These are phyloP conservation scores for Allantophomopsis cytisporea DNA, from an alignment of 2,329 filamentous ascomycete genomes.

Conservation along the genomic window DNA sequence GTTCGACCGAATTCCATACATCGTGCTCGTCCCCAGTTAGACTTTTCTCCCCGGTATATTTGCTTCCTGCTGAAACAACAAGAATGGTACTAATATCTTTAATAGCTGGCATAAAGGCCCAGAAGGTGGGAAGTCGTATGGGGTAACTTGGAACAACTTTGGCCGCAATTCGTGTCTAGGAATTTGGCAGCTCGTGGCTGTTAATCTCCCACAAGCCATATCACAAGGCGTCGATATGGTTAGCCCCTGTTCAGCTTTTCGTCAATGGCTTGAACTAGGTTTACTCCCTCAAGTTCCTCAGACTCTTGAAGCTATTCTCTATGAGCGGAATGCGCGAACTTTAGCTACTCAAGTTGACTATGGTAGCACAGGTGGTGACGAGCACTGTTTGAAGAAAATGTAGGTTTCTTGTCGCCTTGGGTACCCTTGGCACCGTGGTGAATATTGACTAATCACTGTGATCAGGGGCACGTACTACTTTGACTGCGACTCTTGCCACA, in stretches of 20 bases:
- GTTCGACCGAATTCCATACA: conserved; percentile 1
- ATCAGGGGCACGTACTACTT: conserved; percentile 2
- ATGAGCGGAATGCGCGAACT: not conserved
- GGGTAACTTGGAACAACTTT: conserved; percentile 14
- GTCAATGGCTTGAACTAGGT: conserved; percentile 12
- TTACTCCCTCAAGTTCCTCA: conserved; percentile 10
- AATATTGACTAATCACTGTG: not conserved
- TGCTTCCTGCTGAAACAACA: too few species aligned
- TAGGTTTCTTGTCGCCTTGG: not conserved
- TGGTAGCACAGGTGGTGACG: conserved; percentile 2
- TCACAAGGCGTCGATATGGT: conserved; percentile 10
- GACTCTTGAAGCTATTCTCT: conserved; percentile 6
- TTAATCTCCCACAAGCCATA: conserved; percentile 6
- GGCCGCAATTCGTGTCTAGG: conserved; percentile 6
- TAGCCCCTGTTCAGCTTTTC: conserved; percentile 6
- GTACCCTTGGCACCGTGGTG: too few species aligned
- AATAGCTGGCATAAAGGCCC: conserved; percentile 5
- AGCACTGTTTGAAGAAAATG: too few species aligned
- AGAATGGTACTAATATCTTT: too few species aligned
- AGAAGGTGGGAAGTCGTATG: conserved; percentile 11
- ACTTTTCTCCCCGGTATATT: too few species aligned
- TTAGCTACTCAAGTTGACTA: conserved; percentile 9
- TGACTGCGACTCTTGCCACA: conserved; percentile 5
- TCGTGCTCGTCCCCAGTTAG: too few species aligned
- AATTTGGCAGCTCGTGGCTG: conserved; percentile 10